phyloP scores from a whole-genome alignment of 768 basidiomycete genomes.

The Lactifluus pinguis region DNA sequence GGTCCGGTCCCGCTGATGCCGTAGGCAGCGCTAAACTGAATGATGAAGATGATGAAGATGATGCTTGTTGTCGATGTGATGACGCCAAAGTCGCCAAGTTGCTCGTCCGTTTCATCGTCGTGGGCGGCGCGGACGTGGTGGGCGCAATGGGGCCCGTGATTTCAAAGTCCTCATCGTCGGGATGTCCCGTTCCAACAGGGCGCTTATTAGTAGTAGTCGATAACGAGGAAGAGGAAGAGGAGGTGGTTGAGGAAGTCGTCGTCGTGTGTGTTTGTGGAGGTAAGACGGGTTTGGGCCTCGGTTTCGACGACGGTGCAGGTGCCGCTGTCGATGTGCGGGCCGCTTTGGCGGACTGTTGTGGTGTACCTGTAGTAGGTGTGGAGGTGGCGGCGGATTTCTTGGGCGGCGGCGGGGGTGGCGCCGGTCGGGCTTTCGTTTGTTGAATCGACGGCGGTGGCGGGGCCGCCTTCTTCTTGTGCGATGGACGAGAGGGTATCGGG shows the following conservation, averaged over 20 bases:
- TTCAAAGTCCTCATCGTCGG: slow-evolving; percentile 40
- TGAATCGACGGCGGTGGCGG: not conserved
- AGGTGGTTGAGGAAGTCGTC: not conserved
- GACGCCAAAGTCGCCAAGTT: slow-evolving; percentile 12
- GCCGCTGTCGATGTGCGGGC: not conserved
- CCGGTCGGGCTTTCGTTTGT: slow-evolving; percentile 1
- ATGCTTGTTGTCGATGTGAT: slow-evolving; percentile 24
- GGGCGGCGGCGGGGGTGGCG: not conserved
- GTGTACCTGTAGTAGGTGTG: slow-evolving; percentile 12
- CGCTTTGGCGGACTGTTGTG: slow-evolving; percentile 7
- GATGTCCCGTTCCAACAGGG: slow-evolving; percentile 17
- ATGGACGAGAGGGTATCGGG: not conserved
- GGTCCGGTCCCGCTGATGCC: slow-evolving; percentile 13
- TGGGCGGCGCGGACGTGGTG: slow-evolving; percentile 15
- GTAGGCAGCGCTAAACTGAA: slow-evolving; percentile 33
- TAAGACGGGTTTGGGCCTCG: slow-evolving; percentile 20
- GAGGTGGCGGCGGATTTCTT: slow-evolving; percentile 18
- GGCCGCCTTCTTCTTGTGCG: slow-evolving; percentile 1
- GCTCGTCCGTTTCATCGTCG: slow-evolving; percentile 5
- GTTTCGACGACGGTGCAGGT: not conserved
- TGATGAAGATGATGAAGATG: slow-evolving; percentile 15
- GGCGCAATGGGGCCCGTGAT: slow-evolving; percentile 39
- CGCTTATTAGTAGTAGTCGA: not conserved
- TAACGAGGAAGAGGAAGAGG: not conserved
- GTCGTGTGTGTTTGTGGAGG: not conserved